phyloP scores from a whole-genome alignment of 768 basidiomycete genomes.

The Rhizopogon vinicolor region DNA sequence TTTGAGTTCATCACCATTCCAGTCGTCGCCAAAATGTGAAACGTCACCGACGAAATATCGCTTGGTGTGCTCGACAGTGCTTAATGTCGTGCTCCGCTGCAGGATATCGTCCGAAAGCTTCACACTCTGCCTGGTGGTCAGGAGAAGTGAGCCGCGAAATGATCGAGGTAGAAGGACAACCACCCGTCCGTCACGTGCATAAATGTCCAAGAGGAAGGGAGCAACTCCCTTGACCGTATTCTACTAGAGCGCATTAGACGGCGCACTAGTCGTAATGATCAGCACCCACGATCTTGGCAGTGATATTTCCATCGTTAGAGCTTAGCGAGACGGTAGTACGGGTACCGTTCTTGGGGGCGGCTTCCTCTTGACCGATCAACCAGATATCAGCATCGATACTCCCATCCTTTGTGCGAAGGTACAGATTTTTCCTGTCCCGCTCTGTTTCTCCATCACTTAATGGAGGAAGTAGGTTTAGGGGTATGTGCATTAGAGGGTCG shows the following conservation, averaged over 20 bases:
- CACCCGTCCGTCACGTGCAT: conserved; percentile 27
- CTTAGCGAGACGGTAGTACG: conserved; percentile 5
- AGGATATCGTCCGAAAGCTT: conserved; percentile 30
- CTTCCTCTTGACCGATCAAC: conserved; percentile 18
- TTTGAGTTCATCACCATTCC: conserved; percentile 36
- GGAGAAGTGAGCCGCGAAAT: conserved; percentile 34
- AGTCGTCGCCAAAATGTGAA: conserved; percentile 21
- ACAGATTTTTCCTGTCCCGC: conserved; percentile 9
- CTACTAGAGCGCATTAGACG: conserved; percentile 1
- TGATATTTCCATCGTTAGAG: conserved; percentile 8
- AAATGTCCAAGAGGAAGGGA: conserved; percentile 8
- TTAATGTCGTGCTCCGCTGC: conserved; percentile 26
- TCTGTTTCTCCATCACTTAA: conserved; percentile 3
- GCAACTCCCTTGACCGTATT: conserved; percentile 10
- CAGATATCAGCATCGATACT: conserved; percentile 14
- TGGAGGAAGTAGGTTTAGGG: conserved; percentile 9
- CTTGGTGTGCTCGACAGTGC: conserved; percentile 25
- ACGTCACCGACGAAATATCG: conserved; percentile 42
- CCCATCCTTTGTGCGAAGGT: conserved; percentile 10
- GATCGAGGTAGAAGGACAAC: conserved; percentile 34
- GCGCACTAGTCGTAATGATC: background rate
- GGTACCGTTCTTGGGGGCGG: background rate
- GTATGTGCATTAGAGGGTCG: conserved; percentile 11
- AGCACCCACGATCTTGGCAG: conserved; percentile 8
- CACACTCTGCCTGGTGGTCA: conserved; percentile 23